Conservation (phyloP, 2,329 filamentous ascomycete genomes). For the Ophiosphaerella korrae region DNA sequence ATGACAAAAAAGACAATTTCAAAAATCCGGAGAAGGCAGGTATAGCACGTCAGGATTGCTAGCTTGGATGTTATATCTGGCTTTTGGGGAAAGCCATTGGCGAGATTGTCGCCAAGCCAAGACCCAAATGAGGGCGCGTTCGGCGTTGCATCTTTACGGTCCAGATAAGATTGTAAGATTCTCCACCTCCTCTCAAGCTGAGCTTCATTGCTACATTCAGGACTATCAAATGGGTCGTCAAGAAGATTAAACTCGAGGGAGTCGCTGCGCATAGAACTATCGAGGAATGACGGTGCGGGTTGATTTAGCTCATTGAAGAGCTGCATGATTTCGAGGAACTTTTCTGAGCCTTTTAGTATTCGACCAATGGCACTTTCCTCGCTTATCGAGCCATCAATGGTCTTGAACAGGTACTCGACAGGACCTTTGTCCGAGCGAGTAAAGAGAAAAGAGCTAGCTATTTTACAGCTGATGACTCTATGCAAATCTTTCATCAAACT, state of each 20-base stretch:
- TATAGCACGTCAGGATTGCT: neutral
- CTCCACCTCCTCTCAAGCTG: neutral
- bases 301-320: neutral
- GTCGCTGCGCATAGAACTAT: neutral
- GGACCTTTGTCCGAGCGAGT: neutral
- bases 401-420: neutral
- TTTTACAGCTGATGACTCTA: neutral
- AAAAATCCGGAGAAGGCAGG: neutral
- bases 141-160: neutral
- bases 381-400: neutral
- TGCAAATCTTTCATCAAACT: neutral
- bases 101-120: neutral
- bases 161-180: neutral
- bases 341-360: neutral
- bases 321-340: neutral
- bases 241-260: neutral
- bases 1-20: neutral
- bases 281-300: neutral
- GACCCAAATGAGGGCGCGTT: neutral
- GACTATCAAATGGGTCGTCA: neutral
- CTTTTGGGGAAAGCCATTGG: neutral
- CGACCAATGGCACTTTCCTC: neutral
- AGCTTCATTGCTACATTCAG: neutral
- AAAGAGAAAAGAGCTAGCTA: neutral
- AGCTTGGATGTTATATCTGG: neutral